Base-by-base conservation (phyloP, 2,329 filamentous ascomycete species). In the Mycosphaerella arachidis region DNA sequence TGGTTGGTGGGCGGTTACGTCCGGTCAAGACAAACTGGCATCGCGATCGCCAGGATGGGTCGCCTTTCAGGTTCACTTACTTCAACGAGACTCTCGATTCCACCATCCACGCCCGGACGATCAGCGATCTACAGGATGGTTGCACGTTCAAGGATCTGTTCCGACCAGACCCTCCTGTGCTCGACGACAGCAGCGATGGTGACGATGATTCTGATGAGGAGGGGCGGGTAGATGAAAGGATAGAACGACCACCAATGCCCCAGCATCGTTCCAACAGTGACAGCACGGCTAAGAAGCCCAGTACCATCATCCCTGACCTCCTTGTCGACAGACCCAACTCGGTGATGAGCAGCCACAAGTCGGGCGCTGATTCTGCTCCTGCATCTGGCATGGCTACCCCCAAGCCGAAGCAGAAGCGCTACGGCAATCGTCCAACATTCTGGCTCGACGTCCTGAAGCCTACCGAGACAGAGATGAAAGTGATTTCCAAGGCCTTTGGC, bases 11-110 rank as follows among this genome's bases (percentile, higher is more conserved):
- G 0, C 85, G 94, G 56, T 78, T 99, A 48, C 86, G 94, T 5
- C 92, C 92, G 12, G 86, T 90, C 43, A 79, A 77, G 68, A 86
- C 89, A 67, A 54, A 18, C 18, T 99, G 93, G 93, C 93, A 91
- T 73, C 85, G 89, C 43, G 56, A 90, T 94, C 64, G 24, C 24
- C 2, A 24, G 24, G 92, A 96, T 62, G 93, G 97, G 65, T 86
- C 88, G 0, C 94, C 94, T 0, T 97, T 95, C 73, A 85, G 94
- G 29, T 99, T 97, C 74, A 97, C 94, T 0, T 99, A 99, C 75
- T 99, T 99, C 81, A 97, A 97, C 74, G 94, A 97, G 72, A 91
- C 96, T 64, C 91, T 97, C 58, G 89, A 91, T 69, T 95, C 90
- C 74, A 99, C 94, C 0, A 95, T 99, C 63, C 94, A 99, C 75